Conservation (phyloP, 228 moss, liverwort and hornwort genomes). For the Sphagnum magellanicum region DNA sequence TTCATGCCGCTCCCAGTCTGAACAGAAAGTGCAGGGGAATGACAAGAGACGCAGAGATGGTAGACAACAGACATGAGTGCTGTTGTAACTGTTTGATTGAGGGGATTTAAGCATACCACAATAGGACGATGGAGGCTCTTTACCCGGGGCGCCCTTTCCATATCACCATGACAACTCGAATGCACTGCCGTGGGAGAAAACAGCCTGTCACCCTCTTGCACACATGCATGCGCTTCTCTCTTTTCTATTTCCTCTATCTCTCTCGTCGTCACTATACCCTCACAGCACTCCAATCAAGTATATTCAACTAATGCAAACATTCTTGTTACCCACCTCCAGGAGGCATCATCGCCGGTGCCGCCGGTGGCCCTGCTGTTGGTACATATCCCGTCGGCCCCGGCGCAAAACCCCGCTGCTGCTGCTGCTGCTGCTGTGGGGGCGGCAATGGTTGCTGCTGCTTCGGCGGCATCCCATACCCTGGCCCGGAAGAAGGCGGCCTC, state of each 20-base stretch:
- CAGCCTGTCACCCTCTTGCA: constrained; percentile 99
- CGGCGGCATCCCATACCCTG: constrained; percentile 25
- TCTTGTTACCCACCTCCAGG: constrained; percentile 89
- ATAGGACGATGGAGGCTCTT: constrained; percentile 99
- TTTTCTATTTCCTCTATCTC: constrained; percentile 19
- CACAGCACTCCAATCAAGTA: constrained; percentile 46
- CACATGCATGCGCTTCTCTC: constrained; percentile 57
- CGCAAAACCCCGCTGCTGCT: constrained; percentile 36
- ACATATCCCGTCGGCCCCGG: constrained; percentile 42
- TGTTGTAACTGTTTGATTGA: constrained; percentile 63
- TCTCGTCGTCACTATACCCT: constrained; percentile 37
- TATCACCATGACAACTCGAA: constrained; percentile 99
- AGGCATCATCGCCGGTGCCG: constrained; percentile 58
- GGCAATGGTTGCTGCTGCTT: constrained; percentile 23
- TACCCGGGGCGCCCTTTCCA: constrained; percentile 99
- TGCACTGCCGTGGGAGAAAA: constrained; percentile 99
- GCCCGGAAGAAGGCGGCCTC: not conserved
- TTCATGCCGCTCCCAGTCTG: too few relatives aligned
- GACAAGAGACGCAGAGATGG: constrained; percentile 19
- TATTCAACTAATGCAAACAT: constrained; percentile 64
- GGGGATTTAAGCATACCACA: constrained; percentile 99
- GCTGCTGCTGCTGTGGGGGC: constrained; percentile 7
- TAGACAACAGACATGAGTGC: constrained; percentile 74
- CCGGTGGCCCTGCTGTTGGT: constrained; percentile 15
- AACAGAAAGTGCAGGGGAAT: too few relatives aligned